These are phyloP conservation scores for Oryza nivara DNA, from an alignment of 176 grass and related monocot species.

Conservation along the genomic window DNA sequence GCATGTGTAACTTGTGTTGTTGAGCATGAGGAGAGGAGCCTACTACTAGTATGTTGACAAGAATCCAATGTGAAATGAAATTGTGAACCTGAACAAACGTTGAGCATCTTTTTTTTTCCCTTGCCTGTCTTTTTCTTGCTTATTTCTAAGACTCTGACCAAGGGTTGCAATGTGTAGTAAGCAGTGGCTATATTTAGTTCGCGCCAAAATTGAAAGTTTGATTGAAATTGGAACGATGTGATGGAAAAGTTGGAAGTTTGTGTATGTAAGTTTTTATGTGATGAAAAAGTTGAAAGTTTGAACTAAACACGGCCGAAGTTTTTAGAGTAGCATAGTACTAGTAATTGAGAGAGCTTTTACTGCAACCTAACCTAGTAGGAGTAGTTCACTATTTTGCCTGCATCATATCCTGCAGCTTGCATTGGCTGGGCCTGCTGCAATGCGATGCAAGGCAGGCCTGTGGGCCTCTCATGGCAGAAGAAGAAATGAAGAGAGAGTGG, in stretches of 20 bases:
- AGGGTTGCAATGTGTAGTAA: not conserved
- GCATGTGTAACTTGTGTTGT: not conserved
- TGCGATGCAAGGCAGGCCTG: not conserved
- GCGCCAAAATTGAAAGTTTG: too few species aligned
- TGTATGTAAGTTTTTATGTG: too few species aligned
- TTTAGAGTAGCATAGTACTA: too few species aligned
- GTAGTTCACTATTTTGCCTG: not conserved
- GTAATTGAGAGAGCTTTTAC: conserved; percentile 33
- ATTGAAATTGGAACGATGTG: too few species aligned
- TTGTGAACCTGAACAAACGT: not conserved
- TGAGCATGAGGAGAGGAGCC: not conserved
- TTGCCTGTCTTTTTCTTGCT: not conserved
- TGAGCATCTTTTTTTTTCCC: too few species aligned
- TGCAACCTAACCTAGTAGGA: conserved; percentile 17
- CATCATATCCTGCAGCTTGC: not conserved
- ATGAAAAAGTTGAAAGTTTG: too few species aligned
- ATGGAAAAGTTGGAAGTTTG: too few species aligned
- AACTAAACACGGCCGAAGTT: not conserved
- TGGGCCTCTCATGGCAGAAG: not conserved
- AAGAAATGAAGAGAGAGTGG: not conserved
- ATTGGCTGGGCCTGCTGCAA: not conserved
- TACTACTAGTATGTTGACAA: not conserved
- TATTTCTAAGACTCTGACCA: not conserved
- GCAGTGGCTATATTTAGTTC: too few species aligned
- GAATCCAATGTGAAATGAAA: conserved; percentile 31